A percentile compares a stretch with the other conserved stretches of the same genome.
Evolutionary conservation across 179 eudicot species (phyloP).

Genomic region (Nepenthes alata): DNA sequence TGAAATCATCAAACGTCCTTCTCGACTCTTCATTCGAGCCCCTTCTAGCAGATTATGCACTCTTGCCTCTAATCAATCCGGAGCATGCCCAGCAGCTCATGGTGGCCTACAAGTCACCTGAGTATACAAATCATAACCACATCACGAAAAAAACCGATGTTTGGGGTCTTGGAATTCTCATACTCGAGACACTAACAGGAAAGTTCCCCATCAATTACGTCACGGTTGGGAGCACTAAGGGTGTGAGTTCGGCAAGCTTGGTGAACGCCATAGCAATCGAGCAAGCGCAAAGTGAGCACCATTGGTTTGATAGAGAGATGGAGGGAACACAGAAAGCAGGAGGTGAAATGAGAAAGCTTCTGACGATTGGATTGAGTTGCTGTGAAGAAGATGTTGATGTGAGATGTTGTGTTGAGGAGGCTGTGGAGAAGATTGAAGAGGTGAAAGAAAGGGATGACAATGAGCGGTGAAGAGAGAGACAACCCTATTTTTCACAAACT

Average conservation of each 20-base stretch:
- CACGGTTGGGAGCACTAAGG: slow-evolving; percentile 40
- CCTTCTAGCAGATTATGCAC: slow-evolving; percentile 53
- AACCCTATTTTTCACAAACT: no score
- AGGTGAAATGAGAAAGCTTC: slow-evolving; percentile 60
- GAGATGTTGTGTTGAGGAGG: slow-evolving; percentile 55
- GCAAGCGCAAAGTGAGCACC: slow-evolving; percentile 49
- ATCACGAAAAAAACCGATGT: slow-evolving; percentile 55
- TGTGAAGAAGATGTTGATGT: slow-evolving; percentile 50
- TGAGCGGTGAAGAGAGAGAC: no score
- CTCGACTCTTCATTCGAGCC: slow-evolving; percentile 46
- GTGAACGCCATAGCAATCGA: slow-evolving; percentile 55
- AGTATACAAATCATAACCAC: slow-evolving; percentile 26
- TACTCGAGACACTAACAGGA: slow-evolving; percentile 60
- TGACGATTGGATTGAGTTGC: slow-evolving; percentile 58
- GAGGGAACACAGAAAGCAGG: slow-evolving; percentile 21
- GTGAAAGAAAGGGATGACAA: slow-evolving; percentile 34
- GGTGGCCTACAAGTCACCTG: slow-evolving; percentile 84
- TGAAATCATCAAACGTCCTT: slow-evolving; percentile 80
- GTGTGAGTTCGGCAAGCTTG: slow-evolving; percentile 59
- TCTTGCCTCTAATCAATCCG: slow-evolving; percentile 48
- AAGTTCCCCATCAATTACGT: slow-evolving; percentile 61
- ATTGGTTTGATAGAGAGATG: slow-evolving; percentile 58
- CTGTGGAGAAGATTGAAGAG: slow-evolving; percentile 52
- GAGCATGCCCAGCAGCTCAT: slow-evolving; percentile 69
- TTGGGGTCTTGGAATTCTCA: slow-evolving; percentile 79